Conservation (phyloP, 495 filamentous ascomycete genomes). For the Aspergillus bridgeri region DNA sequence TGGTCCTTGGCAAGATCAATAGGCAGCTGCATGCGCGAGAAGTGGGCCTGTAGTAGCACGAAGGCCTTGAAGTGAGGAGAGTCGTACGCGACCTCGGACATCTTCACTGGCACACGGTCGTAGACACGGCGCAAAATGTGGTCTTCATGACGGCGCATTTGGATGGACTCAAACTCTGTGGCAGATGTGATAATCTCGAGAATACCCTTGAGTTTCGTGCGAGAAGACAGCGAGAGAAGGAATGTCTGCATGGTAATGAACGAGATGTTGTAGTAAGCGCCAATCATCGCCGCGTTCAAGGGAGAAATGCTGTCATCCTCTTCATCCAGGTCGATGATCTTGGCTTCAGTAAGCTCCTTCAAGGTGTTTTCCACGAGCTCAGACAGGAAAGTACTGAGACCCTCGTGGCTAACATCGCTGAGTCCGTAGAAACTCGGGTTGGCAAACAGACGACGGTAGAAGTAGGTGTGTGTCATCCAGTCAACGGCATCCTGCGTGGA, state of each 20-base stretch:
- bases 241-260: constrained; percentile 99
- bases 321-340: constrained; percentile 95
- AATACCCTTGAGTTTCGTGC: constrained; percentile 92
- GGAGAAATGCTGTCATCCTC: constrained; percentile 90
- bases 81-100: constrained; percentile 78
- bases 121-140: constrained; percentile 87
- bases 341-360: constrained; percentile 86
- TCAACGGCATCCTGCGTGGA: constrained; percentile 98
- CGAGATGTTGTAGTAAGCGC: constrained; percentile 98
- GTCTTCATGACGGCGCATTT: constrained; percentile 92
- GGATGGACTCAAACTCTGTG: constrained; percentile 92
- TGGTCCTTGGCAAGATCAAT: constrained; percentile 98
- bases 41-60: constrained; percentile 92
- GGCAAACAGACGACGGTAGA: constrained; percentile 93
- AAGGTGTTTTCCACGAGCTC: constrained; percentile 92
- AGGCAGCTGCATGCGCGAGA: constrained; percentile 93
- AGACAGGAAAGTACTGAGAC: constrained; percentile 88
- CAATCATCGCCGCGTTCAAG: constrained; percentile 95
- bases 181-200: constrained; percentile 96
- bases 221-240: constrained; percentile 84
- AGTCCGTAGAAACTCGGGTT: constrained; percentile 97
- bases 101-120: constrained; percentile 91
- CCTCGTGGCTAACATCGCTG: constrained; percentile 85
- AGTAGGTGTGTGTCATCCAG: constrained; percentile 98
- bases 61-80: constrained; percentile 98